Conservation (phyloP, 352 stramenopile genomes). For the Thalassiosira ordinaria region DNA sequence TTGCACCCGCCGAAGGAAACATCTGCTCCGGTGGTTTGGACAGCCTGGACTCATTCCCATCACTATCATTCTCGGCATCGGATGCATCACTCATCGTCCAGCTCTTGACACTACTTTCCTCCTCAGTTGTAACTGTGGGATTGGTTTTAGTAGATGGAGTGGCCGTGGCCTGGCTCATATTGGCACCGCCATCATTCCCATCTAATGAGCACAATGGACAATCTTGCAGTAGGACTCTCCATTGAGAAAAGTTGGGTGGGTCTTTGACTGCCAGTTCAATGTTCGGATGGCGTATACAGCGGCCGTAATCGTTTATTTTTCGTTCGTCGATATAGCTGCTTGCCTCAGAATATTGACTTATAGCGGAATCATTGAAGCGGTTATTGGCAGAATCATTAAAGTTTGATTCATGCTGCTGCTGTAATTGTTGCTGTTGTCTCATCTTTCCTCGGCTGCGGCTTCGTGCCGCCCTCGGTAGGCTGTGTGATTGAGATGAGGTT, state of each 20-base stretch:
- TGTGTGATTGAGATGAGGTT: slow-evolving; percentile 14
- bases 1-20: too few species aligned
- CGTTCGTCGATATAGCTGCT: neutral
- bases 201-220: slow-evolving; percentile 42
- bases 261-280: slow-evolving; percentile 36
- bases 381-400: neutral
- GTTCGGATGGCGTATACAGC: slow-evolving; percentile 27
- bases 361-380: neutral
- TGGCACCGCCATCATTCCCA: slow-evolving; percentile 6
- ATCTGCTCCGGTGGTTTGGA: too few species aligned
- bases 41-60: too few species aligned
- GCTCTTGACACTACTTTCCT: slow-evolving; percentile 32
- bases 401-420: slow-evolving; percentile 3
- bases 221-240: slow-evolving; percentile 47
- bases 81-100: slow-evolving; percentile 39
- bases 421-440: neutral
- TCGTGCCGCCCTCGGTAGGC: slow-evolving; percentile 3
- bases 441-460: slow-evolving; percentile 17
- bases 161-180: slow-evolving; percentile 4
- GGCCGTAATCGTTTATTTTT: slow-evolving; percentile 30
- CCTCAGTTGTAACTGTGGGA: slow-evolving; percentile 22
- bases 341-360: neutral
- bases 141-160: slow-evolving; percentile 22
- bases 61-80: slow-evolving; percentile 18
- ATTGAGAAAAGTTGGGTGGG: neutral